Base-by-base conservation (phyloP, 2,329 filamentous ascomycete species). In the Alternaria consortialis region DNA sequence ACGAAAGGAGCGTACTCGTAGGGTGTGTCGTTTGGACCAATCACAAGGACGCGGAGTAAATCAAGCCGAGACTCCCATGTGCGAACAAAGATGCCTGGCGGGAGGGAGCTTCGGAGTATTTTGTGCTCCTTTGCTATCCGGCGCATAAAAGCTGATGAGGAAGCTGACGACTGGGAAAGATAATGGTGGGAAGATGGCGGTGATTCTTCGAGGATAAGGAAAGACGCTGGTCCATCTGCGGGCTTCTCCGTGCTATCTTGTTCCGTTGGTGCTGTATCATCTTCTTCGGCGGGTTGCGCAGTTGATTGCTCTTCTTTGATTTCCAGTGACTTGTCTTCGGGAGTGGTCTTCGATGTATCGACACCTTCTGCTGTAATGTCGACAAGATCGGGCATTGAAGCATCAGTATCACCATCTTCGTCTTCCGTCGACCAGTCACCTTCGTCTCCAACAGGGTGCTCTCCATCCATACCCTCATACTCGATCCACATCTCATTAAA, bases 1-100 rank as follows among this genome's bases (percentile, higher is more conserved):
- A 88, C 74, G 69, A 88, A 88, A 0, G 87, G 87, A 0, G 85
- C 86, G 65, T 84, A 81, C 64, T 86, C 85, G 70, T 89, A 89
- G 2, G 87, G 87, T 0, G 87, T 89, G 50, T 86, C 85, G 23
- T 80, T 75, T 0, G 87, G 86, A 0, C 87, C 87, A 47, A 89
- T 79, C 55, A 89, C 84, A 4, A 89, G 75, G 15, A 86, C 84
- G 11, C 87, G 84, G 9, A 88, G 72, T 8, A 89, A 80, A 69
- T 89, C 86, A 43, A 88, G 81, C 23, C 86, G 80, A 3, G 82
- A 83, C 62, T 88, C 86, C 84, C 86, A 89, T 2, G 84, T 84
- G 34, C 87, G 82, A 3, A 88, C 84, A 66, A 84, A 87, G 47
- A 89, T 86, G 3, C 83, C 83, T 2, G 81, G 74, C 0, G 87